A percentile compares a stretch with the other conserved stretches of the same genome.
phyloP scores from a whole-genome alignment of 805 yeast species.

The Schizosaccharomyces octosporus region DNA sequence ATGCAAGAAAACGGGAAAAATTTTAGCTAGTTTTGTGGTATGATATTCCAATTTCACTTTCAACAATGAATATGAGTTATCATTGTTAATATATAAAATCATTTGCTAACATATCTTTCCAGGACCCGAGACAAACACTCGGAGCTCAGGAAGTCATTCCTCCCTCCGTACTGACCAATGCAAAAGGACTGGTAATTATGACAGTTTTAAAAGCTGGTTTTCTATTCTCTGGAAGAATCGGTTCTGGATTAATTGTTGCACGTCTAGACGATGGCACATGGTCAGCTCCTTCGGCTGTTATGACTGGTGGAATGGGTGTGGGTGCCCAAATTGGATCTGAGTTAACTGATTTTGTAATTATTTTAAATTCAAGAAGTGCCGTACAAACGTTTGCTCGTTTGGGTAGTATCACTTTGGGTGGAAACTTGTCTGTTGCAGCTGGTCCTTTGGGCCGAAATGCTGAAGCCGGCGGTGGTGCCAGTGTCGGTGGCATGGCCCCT shows the following conservation, averaged over 20 bases:
- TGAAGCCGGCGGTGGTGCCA: slow-evolving; percentile 90
- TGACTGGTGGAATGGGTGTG: slow-evolving; percentile 89
- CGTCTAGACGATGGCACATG: slow-evolving; percentile 78
- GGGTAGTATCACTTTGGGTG: slow-evolving; percentile 87
- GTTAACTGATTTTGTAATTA: slow-evolving; percentile 84
- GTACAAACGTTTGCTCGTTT: slow-evolving; percentile 82
- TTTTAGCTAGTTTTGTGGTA: slow-evolving; percentile 68
- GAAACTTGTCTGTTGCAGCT: slow-evolving; percentile 84
- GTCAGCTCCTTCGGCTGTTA: slow-evolving; percentile 93
- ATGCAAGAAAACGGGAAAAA: slow-evolving; percentile 76
- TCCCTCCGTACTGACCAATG: slow-evolving; percentile 60
- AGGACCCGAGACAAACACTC: not conserved
- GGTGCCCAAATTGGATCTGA: slow-evolving; percentile 97
- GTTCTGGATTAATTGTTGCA: slow-evolving; percentile 87
- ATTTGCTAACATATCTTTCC: not conserved
- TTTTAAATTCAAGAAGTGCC: slow-evolving; percentile 64
- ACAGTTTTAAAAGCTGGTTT: slow-evolving; percentile 95
- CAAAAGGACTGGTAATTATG: slow-evolving; percentile 75
- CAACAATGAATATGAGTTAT: not conserved
- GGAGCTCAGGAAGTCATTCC: slow-evolving; percentile 38
- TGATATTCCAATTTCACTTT: slow-evolving; percentile 48
- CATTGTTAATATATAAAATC: not conserved
- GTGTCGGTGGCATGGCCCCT: slow-evolving; percentile 66
- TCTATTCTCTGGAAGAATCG: slow-evolving; percentile 87
- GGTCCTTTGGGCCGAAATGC: slow-evolving; percentile 96